Evolutionary conservation across 2,329 filamentous ascomycete genomes (phyloP).

Genomic region (Endocalyx cinctus): DNA sequence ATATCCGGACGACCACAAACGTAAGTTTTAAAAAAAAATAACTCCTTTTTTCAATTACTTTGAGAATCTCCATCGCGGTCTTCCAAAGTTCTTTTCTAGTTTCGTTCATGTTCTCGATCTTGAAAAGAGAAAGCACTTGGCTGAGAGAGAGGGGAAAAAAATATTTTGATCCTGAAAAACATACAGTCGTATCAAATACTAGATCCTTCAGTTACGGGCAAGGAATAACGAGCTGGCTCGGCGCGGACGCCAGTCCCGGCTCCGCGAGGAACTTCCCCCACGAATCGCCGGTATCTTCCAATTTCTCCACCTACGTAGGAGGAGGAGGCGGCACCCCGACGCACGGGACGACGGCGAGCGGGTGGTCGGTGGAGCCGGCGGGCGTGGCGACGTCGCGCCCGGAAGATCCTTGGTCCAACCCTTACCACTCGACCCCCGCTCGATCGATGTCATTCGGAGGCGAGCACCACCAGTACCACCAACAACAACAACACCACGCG

Average conservation of each 20-base stretch:
- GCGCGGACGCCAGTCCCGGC: slow-evolving; percentile 35
- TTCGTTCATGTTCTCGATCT: no score
- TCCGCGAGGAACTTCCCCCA: slow-evolving; percentile 40
- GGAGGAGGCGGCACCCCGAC: slow-evolving; percentile 33
- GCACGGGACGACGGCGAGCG: slow-evolving; percentile 35
- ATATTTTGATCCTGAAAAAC: slow-evolving; percentile 25
- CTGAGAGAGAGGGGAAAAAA: no score
- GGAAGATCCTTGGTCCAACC: slow-evolving; percentile 40
- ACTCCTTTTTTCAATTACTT: no score
- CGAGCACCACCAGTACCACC: no score
- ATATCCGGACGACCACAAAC: slow-evolving; percentile 35
- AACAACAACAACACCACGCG: no score
- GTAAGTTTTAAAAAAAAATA: no score
- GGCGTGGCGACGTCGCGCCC: slow-evolving; percentile 32
- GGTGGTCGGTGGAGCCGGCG: slow-evolving; percentile 21
- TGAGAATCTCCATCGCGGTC: background rate
- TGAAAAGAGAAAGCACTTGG: no score
- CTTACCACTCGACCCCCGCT: slow-evolving; percentile 36
- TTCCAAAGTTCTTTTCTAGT: background rate
- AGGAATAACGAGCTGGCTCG: slow-evolving; percentile 39
- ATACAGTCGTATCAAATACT: slow-evolving; percentile 27
- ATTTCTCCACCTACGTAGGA: slow-evolving; percentile 45
- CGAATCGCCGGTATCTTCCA: slow-evolving; percentile 46
- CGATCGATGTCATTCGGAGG: slow-evolving; percentile 47
- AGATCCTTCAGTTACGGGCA: slow-evolving; percentile 37